A percentile compares a stretch with the other conserved stretches of the same genome.
These are phyloP conservation scores for Scenedesmus sp. DNA, from an alignment of 163 green algal species.

Conservation along the genomic window DNA sequence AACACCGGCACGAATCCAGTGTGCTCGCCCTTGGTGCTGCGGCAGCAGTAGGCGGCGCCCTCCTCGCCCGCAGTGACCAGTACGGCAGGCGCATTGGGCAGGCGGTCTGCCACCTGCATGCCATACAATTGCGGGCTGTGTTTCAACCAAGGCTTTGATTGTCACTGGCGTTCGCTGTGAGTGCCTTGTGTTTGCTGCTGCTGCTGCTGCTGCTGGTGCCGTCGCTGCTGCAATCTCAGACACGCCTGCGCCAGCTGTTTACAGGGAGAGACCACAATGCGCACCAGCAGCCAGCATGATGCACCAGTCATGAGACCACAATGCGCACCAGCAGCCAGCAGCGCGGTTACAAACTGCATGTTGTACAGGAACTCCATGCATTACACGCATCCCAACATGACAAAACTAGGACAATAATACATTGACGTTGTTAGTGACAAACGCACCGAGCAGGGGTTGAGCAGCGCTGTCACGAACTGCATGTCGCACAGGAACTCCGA, in stretches of 20 bases:
- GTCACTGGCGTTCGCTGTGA: no score
- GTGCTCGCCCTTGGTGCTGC: constrained; percentile 65
- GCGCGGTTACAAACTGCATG: constrained; percentile 66
- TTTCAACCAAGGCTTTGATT: no score
- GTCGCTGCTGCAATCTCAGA: no score
- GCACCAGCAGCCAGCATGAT: constrained; percentile 51
- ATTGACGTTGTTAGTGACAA: neutral
- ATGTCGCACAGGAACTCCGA: constrained; percentile 83
- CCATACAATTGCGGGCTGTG: no score
- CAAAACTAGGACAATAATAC: no score
- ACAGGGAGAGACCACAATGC: no score
- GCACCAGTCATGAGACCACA: no score
- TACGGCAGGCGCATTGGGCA: constrained; percentile 73
- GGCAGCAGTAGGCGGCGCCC: constrained; percentile 86
- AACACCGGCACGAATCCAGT: constrained; percentile 74
- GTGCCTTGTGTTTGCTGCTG: no score
- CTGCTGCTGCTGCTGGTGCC: no score
- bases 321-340: constrained; percentile 51
- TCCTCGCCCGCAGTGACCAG: constrained; percentile 85
- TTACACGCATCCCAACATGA: no score
- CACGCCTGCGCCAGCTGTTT: no score
- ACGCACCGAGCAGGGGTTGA: constrained; percentile 64
- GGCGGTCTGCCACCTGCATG: constrained; percentile 70
- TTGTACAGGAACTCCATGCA: constrained; percentile 81
- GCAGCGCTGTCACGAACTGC: constrained; percentile 63